Evolutionary conservation across 768 basidiomycete genomes (phyloP), one percentile per base, ranked within the genome.

Genomic region (Lentinula boryana): DNA sequence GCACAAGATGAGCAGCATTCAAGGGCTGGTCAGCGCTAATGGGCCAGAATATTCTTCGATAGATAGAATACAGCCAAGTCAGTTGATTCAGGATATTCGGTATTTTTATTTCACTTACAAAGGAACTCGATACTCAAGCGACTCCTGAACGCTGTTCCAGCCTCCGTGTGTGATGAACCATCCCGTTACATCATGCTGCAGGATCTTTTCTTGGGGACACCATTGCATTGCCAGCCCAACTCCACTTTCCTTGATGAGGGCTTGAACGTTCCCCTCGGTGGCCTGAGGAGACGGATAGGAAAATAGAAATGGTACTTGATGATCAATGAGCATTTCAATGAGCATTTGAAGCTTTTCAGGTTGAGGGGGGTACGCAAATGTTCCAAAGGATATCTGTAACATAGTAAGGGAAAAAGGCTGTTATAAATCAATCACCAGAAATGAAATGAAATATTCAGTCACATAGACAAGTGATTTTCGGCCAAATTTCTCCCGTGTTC

Each of bases 121-220:
- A n/a, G 58, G 58, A 35, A 59, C 44, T 21, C 33, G 16, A 31
- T 36, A 38, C 32, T 38, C 10, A 4, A 59, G 46, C 2, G 46
- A n/a, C 32, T 59, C 58, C 21, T 48, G 43, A 10, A 48, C 27
- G 18, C 58, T 59, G 35, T 59, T 59, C 58, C 58, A 59, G 18
- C 58, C 58, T 40, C 58, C 58, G 18, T 59, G 58, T 5, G 58
- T 49, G 35, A 59, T 31, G 49, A 59, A 59, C 58, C 58, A 59
- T 1, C 58, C 58, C 5, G 58, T 59, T 3, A 48, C 58, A 8
- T 43, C 27, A 31, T 59, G 46, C 21, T 23, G 16, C 15, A 59
- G 35, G 32, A 59, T 23, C 5, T 21, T 1, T 40, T 59, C 43
- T n/a, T 59, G 58, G 0, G 58, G 58, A 21, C 43, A 18, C 46